phyloP scores from a whole-genome alignment of 768 basidiomycete genomes.

The Naganishia randhawae region DNA sequence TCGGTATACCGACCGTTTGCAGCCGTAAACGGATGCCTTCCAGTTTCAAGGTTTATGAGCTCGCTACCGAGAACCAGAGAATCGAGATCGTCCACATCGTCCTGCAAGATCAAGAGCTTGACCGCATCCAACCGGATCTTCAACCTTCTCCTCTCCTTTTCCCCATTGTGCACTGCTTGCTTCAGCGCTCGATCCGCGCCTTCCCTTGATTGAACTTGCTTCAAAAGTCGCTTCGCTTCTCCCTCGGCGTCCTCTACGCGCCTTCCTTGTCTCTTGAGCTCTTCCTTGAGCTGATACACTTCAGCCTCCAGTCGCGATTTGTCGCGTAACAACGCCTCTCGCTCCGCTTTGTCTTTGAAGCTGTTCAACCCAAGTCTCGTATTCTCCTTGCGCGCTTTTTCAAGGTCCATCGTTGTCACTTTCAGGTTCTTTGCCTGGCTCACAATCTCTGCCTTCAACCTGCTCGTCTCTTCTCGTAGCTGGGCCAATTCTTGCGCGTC shows the following conservation, averaged over 20 bases:
- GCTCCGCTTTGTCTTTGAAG: neutral
- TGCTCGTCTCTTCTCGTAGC: too few relatives aligned
- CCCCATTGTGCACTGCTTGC: neutral
- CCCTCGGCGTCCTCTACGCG: neutral
- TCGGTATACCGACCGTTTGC: neutral
- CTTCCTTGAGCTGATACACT: neutral
- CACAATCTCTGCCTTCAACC: too few relatives aligned
- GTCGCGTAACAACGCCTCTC: neutral
- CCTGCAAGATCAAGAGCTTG: constrained; percentile 10
- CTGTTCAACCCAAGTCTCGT: constrained; percentile 3
- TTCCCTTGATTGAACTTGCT: neutral
- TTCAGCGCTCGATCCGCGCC: too few relatives aligned
- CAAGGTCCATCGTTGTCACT: neutral
- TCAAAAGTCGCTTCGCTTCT: neutral
- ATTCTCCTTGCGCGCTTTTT: constrained; percentile 2
- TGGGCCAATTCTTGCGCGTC: neutral
- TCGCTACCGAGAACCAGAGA: neutral
- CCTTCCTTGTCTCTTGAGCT: neutral
- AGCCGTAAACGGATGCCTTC: neutral
- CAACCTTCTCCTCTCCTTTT: constrained; percentile 11
- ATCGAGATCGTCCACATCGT: constrained; percentile 5
- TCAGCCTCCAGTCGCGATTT: constrained; percentile 4
- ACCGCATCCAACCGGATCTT: constrained; percentile 15
- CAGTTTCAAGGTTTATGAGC: neutral
- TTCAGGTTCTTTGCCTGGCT: neutral